phyloP scores from a whole-genome alignment of 805 yeast genomes.

The Candida maris region DNA sequence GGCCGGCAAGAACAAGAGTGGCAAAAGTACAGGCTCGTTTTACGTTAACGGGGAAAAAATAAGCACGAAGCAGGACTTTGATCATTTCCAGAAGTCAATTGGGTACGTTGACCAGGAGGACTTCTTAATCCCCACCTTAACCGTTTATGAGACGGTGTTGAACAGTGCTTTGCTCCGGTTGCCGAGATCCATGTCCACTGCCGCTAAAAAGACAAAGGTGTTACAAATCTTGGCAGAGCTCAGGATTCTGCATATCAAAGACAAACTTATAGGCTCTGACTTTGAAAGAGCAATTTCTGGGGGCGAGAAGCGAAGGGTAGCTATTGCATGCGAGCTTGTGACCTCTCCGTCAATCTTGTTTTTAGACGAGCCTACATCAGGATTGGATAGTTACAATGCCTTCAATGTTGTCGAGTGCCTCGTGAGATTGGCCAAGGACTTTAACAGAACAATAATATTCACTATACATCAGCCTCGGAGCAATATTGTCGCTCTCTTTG shows the following conservation, averaged over 20 bases:
- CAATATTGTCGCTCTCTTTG: constrained; percentile 89
- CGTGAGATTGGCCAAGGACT: constrained; percentile 72
- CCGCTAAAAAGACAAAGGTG: constrained; percentile 74
- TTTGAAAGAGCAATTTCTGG: constrained; percentile 90
- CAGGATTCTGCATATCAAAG: constrained; percentile 78
- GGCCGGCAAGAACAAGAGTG: constrained; percentile 84
- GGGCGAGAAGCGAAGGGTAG: constrained; percentile 88
- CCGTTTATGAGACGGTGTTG: constrained; percentile 92
- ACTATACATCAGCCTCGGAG: constrained; percentile 98
- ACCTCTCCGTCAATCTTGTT: constrained; percentile 82
- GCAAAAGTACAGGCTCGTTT: constrained; percentile 61
- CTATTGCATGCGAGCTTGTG: constrained; percentile 89
- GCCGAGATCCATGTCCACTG: constrained; percentile 73
- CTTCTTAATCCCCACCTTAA: constrained; percentile 81
- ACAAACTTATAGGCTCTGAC: constrained; percentile 83
- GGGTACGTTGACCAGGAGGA: constrained; percentile 98
- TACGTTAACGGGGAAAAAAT: constrained; percentile 67
- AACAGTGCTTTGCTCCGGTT: constrained; percentile 86
- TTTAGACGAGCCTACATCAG: constrained; percentile 93
- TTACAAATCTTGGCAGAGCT: constrained; percentile 81
- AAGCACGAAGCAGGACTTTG: constrained; percentile 25
- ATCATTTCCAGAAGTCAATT: constrained; percentile 59
- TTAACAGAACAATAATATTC: constrained; percentile 82
- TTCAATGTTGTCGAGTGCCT: constrained; percentile 84
- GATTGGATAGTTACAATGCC: constrained; percentile 92